A percentile compares a stretch with the other conserved stretches of the same genome.
Evolutionary conservation across 139 green algal genomes (phyloP).

Genomic region (Micractinium conductrix): DNA sequence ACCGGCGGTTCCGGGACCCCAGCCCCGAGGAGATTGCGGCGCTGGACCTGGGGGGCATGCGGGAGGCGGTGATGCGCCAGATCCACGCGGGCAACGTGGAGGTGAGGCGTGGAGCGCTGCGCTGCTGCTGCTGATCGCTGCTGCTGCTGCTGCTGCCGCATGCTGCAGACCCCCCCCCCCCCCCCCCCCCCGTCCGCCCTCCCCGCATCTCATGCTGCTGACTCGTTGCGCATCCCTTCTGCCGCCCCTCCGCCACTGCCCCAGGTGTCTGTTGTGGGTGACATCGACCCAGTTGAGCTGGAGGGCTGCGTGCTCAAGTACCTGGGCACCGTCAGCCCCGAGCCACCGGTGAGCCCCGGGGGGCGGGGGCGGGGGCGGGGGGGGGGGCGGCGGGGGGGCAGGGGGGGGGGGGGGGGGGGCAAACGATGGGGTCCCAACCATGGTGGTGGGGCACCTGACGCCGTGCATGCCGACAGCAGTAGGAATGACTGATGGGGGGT

Average conservation of each 20-base stretch:
- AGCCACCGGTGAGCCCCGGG: too few relatives aligned
- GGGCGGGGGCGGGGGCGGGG: too few relatives aligned
- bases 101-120: slow-evolving; percentile 37
- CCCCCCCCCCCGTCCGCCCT: too few relatives aligned
- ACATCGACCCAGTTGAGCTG: slow-evolving; percentile 80
- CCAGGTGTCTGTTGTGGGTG: slow-evolving; percentile 80
- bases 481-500: too few relatives aligned
- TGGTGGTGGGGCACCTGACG: too few relatives aligned
- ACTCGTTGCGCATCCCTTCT: background rate
- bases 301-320: slow-evolving; percentile 60
- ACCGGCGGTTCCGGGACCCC: slow-evolving; percentile 86
- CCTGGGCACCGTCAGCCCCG: slow-evolving; percentile 71
- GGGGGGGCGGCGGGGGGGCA: too few relatives aligned
- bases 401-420: too few relatives aligned
- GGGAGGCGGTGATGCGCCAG: slow-evolving; percentile 68
- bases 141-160: background rate
- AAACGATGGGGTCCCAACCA: too few relatives aligned
- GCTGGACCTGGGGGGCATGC: slow-evolving; percentile 84
- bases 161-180: too few relatives aligned
- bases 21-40: slow-evolving; percentile 83
- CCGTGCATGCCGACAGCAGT: too few relatives aligned
- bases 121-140: background rate
- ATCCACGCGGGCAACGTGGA: slow-evolving; percentile 75
- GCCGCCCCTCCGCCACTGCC: background rate
- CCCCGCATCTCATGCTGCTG: background rate